These are phyloP conservation scores for Penicillium sp. DNA, from an alignment of 2,329 filamentous ascomycete genomes.

Conservation along the genomic window DNA sequence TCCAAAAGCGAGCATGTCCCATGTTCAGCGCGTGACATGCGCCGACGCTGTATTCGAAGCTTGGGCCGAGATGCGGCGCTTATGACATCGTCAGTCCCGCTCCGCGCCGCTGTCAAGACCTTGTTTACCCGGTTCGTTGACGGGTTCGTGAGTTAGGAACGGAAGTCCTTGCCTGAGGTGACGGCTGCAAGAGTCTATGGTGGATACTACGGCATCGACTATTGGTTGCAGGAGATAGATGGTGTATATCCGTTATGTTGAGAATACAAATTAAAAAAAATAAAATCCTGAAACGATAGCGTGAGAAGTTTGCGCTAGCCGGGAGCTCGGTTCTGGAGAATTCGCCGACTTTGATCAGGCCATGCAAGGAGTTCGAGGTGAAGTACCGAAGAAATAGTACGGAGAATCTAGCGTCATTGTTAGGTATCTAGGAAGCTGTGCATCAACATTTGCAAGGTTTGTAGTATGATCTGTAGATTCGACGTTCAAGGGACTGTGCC, in stretches of 20 bases:
- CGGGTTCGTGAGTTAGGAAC: background rate
- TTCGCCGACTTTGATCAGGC: background rate
- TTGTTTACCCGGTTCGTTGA: background rate
- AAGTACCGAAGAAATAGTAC: background rate
- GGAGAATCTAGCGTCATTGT: background rate
- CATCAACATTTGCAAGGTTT: background rate
- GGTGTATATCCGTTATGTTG: background rate
- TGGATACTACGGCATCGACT: background rate
- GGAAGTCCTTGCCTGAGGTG: conserved; percentile 12
- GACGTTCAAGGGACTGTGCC: background rate
- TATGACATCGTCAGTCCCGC: background rate
- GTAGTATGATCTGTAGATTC: background rate
- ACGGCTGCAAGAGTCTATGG: conserved; percentile 7
- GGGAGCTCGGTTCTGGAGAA: background rate
- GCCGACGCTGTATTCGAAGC: background rate
- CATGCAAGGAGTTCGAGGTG: background rate
- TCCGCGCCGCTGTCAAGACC: conserved; percentile 3
- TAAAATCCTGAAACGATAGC: conserved; percentile 5
- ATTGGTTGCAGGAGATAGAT: conserved; percentile 2
- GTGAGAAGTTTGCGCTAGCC: conserved; percentile 1
- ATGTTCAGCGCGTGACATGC: background rate
- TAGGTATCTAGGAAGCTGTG: background rate
- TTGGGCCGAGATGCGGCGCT: background rate
- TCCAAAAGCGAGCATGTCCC: background rate
- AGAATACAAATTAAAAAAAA: background rate